A percentile compares a stretch with the other conserved stretches of the same genome.
phyloP scores from a whole-genome alignment of 768 basidiomycete genomes.

The Mycena floridula region DNA sequence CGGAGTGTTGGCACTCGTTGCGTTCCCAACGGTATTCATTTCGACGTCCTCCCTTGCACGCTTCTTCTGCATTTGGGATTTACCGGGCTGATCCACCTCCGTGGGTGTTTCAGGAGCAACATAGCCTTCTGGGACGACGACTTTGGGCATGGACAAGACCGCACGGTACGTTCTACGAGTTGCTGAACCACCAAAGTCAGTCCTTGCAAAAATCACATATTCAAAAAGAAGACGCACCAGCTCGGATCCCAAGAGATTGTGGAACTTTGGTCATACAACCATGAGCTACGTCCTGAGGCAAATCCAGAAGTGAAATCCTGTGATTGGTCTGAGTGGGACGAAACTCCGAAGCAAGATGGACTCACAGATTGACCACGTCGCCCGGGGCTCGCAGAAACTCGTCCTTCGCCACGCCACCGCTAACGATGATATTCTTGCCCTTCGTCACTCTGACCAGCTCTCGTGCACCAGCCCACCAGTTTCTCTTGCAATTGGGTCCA shows the following conservation, averaged over 20 bases:
- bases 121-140: slow-evolving; percentile 45
- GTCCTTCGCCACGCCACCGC: slow-evolving; percentile 56
- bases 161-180: slow-evolving; percentile 79
- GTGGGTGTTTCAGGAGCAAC: not conserved
- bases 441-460: slow-evolving; percentile 79
- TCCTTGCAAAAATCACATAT: not conserved
- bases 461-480: slow-evolving; percentile 79
- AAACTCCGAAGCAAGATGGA: slow-evolving; percentile 4
- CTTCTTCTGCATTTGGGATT: no score
- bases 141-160: slow-evolving; percentile 66
- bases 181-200: slow-evolving; percentile 34
- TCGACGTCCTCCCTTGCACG: no score
- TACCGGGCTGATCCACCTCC: no score
- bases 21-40: no score
- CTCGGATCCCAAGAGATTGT: slow-evolving; percentile 64
- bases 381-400: slow-evolving; percentile 63
- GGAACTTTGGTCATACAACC: slow-evolving; percentile 53
- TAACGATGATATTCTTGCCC: slow-evolving; percentile 69
- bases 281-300: slow-evolving; percentile 65
- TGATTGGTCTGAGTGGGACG: slow-evolving; percentile 1
- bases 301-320: slow-evolving; percentile 62
- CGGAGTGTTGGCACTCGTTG: no score
- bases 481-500: slow-evolving; percentile 54
- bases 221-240: slow-evolving; percentile 45
- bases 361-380: slow-evolving; percentile 75